Evolutionary conservation across 352 stramenopile genomes (phyloP), one percentile per base, ranked within the genome.

Genomic region (Globisporangium cylindrosporum): DNA sequence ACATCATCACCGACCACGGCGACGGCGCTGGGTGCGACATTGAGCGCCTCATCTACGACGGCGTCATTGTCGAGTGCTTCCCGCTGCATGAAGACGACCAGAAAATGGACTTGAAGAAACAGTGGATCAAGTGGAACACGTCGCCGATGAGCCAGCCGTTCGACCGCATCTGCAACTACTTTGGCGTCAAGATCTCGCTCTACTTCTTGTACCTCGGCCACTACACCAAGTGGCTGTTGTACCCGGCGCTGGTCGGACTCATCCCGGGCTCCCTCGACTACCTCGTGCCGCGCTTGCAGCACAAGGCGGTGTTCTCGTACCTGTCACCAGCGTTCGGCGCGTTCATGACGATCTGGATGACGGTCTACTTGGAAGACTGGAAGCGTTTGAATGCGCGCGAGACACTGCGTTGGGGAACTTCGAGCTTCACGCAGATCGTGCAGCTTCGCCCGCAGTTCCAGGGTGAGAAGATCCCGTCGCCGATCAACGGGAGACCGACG

Each of bases 161-260:
- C 54, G 82, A 93, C 62, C 78, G 80, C 27, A 89, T 95, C 60
- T 90, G 87, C 66, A 78, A 91, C 62, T 95, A 95, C 72, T 95
- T 93, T 74, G 87, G 87, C 59, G 85, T 90, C 66, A 91, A 99
- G 74, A 92, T 99, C 64, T 92, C 92, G 24, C 97, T 99, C 64
- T 99, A 99, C 79, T 99, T 99, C 73, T 78, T 98, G 41, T 99
- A 97, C 87, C 69, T 99, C 25, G 94, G 98, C 15, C 95, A 99
- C 77, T 98, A 96, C 75, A 98, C 95, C 46, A 94, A 95, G 64
- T 98, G 97, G 85, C 80, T 99, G 32, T 71, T 98, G n/a, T 97
- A 97, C 62, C 88, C 97, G 24, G 95, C 91, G 48, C 62, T 98
- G 22, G 69, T 98, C 53, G 97, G 96, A 3, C 78, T 95, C 51